Base-by-base conservation (phyloP, 352 stramenopile genomes). In the Elongisporangium prolatum region DNA sequence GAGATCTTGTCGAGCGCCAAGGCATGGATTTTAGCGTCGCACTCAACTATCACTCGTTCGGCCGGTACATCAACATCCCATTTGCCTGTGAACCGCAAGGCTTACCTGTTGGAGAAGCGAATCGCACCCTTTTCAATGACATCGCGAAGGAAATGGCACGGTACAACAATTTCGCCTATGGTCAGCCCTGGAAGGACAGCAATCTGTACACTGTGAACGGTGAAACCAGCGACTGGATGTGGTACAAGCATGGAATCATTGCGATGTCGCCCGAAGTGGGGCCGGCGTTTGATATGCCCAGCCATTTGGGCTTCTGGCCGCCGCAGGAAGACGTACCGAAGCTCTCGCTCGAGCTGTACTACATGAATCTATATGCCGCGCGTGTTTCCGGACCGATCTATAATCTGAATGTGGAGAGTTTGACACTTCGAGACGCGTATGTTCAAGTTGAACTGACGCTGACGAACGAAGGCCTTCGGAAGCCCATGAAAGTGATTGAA, bases 181-280 rank as follows among this genome's bases (percentile, higher is more conserved):
- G 86, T 0, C 84, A 92, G 61, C 75, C 86, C 5, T 95, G 86
- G 86, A 87, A 86, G 48, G 72, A 93, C 16, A 88, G 78, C 68
- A 89, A 93, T 21, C 55, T 95, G 63, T 95, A 95, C 66, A 88
- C 82, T 4, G 86, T 95, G 21, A 95, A 95, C 48, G 86, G 86
- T 17, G 86, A 95, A 56, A 91, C 86, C 21, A 95, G 86, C 60
- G 86, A 95, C 64, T 95, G 86, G 86, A 89, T 95, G 74, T 93
- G 84, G 84, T 62, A 78, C 1, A 69, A 56, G 20, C 86, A 95
- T 57, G 78, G 84, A 0, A 92, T 95, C 51, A 92, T 89, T 21
- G 72, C 86, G 52, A 93, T 95, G 76, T 95, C 86, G 2, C 86
- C 86, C 8, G 86, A 95, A 58, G 84, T 93, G 2, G 86, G 86